Conservation (phyloP, 768 basidiomycete species). For the Phaffia tasmanica region DNA sequence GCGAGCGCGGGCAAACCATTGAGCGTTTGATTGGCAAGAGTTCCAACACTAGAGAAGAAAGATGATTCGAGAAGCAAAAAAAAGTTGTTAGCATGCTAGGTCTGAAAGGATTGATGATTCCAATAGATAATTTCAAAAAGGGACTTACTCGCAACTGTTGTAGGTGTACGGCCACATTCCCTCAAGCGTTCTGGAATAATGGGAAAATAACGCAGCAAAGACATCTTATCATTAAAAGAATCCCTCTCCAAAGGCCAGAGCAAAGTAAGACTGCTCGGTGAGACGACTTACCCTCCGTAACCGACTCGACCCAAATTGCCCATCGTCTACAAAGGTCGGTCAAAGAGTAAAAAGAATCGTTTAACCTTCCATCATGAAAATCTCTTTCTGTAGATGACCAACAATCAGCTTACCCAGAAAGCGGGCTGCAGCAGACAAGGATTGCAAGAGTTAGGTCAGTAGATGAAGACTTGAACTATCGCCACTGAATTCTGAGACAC, state of each 20-base stretch:
- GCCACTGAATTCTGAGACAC: constrained; percentile 43
- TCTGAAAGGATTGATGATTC: no score
- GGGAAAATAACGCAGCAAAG: not conserved
- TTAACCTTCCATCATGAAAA: not conserved
- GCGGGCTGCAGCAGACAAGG: constrained; percentile 4
- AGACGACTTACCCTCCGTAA: constrained; percentile 34
- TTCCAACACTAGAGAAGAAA: constrained; percentile 50
- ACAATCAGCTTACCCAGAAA: not conserved
- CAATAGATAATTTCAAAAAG: no score
- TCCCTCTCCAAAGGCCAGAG: not conserved
- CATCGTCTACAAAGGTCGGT: constrained; percentile 48
- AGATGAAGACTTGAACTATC: constrained; percentile 48
- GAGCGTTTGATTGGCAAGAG: constrained; percentile 64
- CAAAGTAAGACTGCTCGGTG: not conserved
- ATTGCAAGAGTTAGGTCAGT: not conserved
- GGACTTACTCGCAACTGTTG: constrained; percentile 50
- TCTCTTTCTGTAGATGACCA: not conserved
- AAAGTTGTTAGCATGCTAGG: no score
- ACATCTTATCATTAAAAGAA: not conserved
- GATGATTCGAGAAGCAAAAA: no score
- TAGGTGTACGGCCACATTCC: constrained; percentile 39
- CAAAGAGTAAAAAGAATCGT: not conserved
- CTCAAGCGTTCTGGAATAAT: constrained; percentile 12
- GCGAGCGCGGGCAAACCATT: constrained; percentile 54
- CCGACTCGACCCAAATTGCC: constrained; percentile 80